Evolutionary conservation across 1,139 yeast genomes (phyloP), one percentile per base, ranked within the genome.

Genomic region (Yamadazyma conglobata): DNA sequence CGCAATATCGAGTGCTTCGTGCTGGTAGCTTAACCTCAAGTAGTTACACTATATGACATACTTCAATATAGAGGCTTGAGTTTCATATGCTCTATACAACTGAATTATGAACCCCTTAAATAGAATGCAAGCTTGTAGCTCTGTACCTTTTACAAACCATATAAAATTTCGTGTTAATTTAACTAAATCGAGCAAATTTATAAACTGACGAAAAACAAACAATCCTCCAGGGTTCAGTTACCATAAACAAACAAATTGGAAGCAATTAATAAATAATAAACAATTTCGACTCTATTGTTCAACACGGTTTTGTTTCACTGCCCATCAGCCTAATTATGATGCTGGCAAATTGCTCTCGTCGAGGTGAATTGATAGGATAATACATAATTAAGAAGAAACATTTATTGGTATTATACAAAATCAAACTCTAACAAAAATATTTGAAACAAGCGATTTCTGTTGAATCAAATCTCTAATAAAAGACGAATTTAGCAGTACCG

Each of bases 401-500:
- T 38, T 26, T 31, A 38, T 36, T 35, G 35, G 35, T 35, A 33
- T 32, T 37, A 33, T 37, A 34, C 38, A 37, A 27, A 31, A 31
- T 21, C 30, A 27, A 27, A 11, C 30, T 24, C 14, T 15, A 24
- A 24, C 14, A 12, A 14, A n/a, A 8, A 8, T n/a, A 16, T n/a
- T n/a, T n/a, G n/a, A 5, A 23, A 15, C 25, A 19, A 18, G 12
- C 22, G 19, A 13, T 7, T 14, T 14, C n/a, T n/a, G n/a, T n/a
- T n/a, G n/a, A n/a, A n/a, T n/a, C n/a, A n/a, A n/a, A n/a, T 13
- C 4, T 10, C 24, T 23, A 23, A 27, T 79, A 79, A 50, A 83
- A 75, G 35, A 78, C 85, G 56, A 79, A 76, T 54, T 77, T 65
- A 44, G 95, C 97, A 45, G 72, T 62, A 58, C 97, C 97, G 13